Evolutionary conservation across 352 stramenopile genomes (phyloP).

Genomic region (Globisporangium ultimum): DNA sequence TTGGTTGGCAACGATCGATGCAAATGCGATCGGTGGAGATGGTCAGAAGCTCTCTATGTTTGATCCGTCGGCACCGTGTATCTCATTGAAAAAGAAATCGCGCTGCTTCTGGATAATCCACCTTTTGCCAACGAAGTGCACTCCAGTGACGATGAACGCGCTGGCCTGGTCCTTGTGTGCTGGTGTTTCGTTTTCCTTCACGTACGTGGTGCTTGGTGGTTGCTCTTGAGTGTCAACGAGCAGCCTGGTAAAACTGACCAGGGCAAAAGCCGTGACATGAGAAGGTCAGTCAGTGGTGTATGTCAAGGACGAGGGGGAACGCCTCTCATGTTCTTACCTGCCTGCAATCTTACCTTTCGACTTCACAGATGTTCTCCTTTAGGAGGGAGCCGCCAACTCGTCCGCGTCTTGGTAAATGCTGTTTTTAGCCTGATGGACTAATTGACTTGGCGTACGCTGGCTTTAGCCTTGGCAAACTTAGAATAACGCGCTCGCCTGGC

Average conservation of each 20-base stretch:
- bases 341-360: background rate
- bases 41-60: background rate
- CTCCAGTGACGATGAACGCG: no score
- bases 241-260: background rate
- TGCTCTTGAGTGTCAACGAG: no score
- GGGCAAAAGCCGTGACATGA: background rate
- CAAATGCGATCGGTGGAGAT: background rate
- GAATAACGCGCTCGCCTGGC: no score
- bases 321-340: background rate
- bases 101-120: no score
- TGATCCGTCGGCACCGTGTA: constrained; percentile 2
- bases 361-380: background rate
- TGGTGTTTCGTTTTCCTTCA: no score
- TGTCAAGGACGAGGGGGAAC: background rate
- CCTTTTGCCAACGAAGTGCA: no score
- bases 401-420: background rate
- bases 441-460: no score
- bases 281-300: background rate
- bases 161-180: no score
- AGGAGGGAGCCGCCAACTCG: background rate
- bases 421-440: background rate
- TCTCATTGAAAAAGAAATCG: constrained; percentile 8
- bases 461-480: no score
- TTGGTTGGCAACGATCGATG: background rate
- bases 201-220: no score